Evolutionary conservation across 352 stramenopile genomes (phyloP).

Genomic region (Phytophthora tubulina): DNA sequence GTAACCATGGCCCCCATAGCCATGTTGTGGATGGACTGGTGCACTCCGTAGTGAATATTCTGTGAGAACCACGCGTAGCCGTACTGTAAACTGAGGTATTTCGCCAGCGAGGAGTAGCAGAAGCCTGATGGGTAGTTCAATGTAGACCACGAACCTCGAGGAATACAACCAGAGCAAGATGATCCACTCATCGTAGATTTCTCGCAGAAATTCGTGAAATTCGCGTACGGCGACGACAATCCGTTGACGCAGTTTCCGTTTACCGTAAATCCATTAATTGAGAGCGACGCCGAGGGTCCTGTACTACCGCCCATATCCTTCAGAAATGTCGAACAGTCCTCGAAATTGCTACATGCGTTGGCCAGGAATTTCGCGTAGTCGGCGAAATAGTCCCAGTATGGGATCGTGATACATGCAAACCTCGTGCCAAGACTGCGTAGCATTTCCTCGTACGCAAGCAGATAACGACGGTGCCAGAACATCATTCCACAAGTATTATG

Average conservation of each 20-base stretch:
- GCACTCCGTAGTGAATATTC: conserved; percentile 67
- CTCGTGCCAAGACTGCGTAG: conserved; percentile 65
- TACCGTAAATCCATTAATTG: conserved; percentile 35
- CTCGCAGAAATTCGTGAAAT: conserved; percentile 62
- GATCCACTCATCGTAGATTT: conserved; percentile 46
- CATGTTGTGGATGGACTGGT: conserved; percentile 79
- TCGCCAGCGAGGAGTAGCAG: conserved; percentile 58
- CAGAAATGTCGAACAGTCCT: conserved; percentile 72
- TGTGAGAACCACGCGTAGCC: conserved; percentile 60
- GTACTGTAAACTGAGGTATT: conserved; percentile 56
- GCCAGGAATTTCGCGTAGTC: conserved; percentile 62
- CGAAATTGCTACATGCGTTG: conserved; percentile 49
- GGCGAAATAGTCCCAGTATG: conserved; percentile 85
- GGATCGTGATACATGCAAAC: conserved; percentile 76
- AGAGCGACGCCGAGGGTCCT: conserved; percentile 19
- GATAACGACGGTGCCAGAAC: conserved; percentile 77
- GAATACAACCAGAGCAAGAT: conserved; percentile 61
- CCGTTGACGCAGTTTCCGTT: conserved; percentile 43
- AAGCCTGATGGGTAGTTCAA: conserved; percentile 63
- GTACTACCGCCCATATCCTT: conserved; percentile 69
- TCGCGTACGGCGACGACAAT: conserved; percentile 35
- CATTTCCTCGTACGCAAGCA: conserved; percentile 83
- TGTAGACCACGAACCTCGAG: conserved; percentile 58
- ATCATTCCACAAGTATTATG: conserved; percentile 64
- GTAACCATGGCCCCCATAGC: conserved; percentile 58